A percentile compares a stretch with the other conserved stretches of the same genome.
Conservation (phyloP, 2,329 filamentous ascomycete species). For the Aspergillus puulaauensis region DNA sequence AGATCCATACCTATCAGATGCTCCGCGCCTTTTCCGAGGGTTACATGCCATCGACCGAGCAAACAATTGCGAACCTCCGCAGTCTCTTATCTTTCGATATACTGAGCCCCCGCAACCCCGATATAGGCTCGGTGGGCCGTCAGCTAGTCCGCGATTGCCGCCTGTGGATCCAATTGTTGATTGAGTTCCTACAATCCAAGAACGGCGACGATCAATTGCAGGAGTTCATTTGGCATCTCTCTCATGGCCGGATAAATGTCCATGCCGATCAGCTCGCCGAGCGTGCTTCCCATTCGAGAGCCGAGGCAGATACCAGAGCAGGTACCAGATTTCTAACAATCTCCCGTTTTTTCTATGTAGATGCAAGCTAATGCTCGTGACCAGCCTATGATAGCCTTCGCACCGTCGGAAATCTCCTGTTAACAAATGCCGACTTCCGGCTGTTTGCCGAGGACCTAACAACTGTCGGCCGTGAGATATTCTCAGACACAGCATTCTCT, state of each 20-base stretch:
- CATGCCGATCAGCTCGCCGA: constrained; percentile 64
- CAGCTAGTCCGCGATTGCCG: constrained; percentile 70
- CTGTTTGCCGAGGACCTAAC: constrained; percentile 79
- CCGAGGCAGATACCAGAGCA: constrained; percentile 69
- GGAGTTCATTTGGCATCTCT: constrained; percentile 83
- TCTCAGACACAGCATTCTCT: constrained; percentile 80
- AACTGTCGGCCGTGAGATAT: constrained; percentile 77
- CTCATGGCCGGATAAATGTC: constrained; percentile 69
- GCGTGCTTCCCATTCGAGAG: constrained; percentile 62
- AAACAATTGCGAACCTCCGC: constrained; percentile 75
- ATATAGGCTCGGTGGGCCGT: constrained; percentile 75
- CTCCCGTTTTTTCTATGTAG: background rate
- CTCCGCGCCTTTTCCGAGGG: constrained; percentile 75
- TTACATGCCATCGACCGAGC: constrained; percentile 90
- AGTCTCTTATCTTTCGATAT: constrained; percentile 75
- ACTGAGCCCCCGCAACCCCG: constrained; percentile 70
- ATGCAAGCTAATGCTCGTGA: constrained; percentile 6
- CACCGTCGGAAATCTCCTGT: constrained; percentile 78
- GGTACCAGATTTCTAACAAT: constrained; percentile 43
- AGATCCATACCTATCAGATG: constrained; percentile 94
- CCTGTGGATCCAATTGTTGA: constrained; percentile 74
- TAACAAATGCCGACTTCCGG: constrained; percentile 89
- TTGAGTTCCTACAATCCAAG: constrained; percentile 78
- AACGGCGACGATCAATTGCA: constrained; percentile 84
- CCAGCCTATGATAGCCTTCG: constrained; percentile 76